Evolutionary conservation across 345 rosid species (phyloP).

Genomic region (Acer yangbiense): DNA sequence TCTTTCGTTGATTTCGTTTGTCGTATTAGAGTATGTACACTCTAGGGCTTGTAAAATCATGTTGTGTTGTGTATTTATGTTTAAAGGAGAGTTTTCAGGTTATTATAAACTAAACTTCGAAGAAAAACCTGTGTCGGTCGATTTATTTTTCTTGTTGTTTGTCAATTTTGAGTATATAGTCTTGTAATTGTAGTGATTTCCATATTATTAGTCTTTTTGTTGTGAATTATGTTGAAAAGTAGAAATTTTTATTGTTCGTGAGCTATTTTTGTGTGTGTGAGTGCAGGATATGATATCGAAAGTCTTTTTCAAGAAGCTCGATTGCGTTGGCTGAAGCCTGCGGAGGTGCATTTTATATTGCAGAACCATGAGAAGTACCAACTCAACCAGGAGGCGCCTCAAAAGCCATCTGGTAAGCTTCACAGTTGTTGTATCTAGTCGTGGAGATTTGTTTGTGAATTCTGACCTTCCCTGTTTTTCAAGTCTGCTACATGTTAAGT

Average conservation of each 20-base stretch:
- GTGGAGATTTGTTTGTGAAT: not conserved
- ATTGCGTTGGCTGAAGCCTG: slow-evolving; percentile 89
- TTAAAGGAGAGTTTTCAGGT: too few relatives aligned
- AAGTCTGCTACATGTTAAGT: not conserved
- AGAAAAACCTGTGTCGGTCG: not conserved
- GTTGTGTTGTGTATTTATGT: too few relatives aligned
- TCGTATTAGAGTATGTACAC: not conserved
- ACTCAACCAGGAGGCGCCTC: slow-evolving; percentile 51
- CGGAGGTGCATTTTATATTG: slow-evolving; percentile 68
- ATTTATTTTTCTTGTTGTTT: too few relatives aligned
- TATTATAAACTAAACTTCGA: too few relatives aligned
- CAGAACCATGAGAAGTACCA: slow-evolving; percentile 64
- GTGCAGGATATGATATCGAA: slow-evolving; percentile 58
- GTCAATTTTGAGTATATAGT: not conserved
- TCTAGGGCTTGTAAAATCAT: slow-evolving; percentile 7
- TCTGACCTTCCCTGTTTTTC: not conserved
- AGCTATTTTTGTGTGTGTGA: not conserved
- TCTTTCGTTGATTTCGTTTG: not conserved
- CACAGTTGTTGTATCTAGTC: not conserved
- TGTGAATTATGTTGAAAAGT: slow-evolving; percentile 5
- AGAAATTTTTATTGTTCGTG: not conserved
- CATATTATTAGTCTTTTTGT: not conserved
- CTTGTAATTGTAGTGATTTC: not conserved
- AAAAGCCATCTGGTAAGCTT: slow-evolving; percentile 57
- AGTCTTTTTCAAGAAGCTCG: slow-evolving; percentile 67